Conservation (phyloP, 78 protist species). For the Planoprotostelium fungivorum region DNA sequence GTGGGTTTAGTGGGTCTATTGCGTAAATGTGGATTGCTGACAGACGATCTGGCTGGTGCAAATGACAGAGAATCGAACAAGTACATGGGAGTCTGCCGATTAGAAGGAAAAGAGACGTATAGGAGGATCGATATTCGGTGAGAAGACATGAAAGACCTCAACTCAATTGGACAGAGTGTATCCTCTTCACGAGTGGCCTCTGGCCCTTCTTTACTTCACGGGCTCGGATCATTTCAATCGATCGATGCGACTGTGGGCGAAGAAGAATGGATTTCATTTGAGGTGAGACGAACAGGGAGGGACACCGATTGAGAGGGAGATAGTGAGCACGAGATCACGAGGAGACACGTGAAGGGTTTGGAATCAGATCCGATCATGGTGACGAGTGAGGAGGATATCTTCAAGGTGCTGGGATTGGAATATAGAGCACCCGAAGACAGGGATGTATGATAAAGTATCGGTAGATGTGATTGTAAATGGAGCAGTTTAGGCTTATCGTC, state of each 20-base stretch:
- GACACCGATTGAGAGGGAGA: neutral
- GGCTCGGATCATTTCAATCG: neutral
- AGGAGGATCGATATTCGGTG: neutral
- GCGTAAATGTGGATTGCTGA: neutral
- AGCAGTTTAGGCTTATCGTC: too few relatives aligned
- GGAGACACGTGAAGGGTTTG: neutral
- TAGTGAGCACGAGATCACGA: neutral
- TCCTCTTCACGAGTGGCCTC: neutral
- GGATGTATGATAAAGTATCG: neutral
- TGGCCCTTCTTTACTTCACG: neutral
- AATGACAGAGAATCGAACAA: neutral
- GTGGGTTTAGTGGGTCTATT: neutral
- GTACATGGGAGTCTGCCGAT: neutral
- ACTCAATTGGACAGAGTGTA: too few relatives aligned
- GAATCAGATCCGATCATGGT: neutral
- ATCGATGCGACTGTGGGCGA: neutral
- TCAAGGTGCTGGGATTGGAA: neutral
- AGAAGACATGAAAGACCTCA: too few relatives aligned
- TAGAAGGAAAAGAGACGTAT: neutral
- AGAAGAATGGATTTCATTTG: neutral
- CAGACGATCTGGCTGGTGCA: neutral
- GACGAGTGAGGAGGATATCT: neutral
- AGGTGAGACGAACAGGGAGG: neutral
- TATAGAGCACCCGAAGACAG: neutral
- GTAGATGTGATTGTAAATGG: too few relatives aligned